Conservation (phyloP, 1,284 basidiomycete genomes). For the Pseudozyma sp. region DNA sequence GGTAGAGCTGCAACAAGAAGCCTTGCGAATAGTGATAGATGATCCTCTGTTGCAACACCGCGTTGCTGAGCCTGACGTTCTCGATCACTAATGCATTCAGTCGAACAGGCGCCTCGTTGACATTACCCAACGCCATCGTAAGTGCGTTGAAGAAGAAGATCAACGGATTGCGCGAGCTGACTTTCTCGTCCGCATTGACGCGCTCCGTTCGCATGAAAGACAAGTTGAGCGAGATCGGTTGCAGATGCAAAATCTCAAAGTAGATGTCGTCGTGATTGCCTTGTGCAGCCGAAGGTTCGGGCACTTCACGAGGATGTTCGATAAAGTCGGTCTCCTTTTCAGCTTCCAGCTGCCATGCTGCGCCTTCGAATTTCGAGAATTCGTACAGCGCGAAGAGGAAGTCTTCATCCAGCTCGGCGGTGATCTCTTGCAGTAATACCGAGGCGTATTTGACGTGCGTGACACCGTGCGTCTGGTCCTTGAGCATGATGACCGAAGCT, state of each 20-base stretch:
- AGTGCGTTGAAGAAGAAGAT: constrained; percentile 93
- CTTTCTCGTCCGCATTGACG: constrained; percentile 83
- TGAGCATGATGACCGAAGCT: constrained; percentile 86
- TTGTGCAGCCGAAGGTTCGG: constrained; percentile 79
- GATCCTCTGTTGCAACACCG: constrained; percentile 86
- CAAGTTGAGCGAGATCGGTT: constrained; percentile 89
- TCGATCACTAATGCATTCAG: constrained; percentile 95
- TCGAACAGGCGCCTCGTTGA: constrained; percentile 95
- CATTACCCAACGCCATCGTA: constrained; percentile 96
- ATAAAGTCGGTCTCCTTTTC: constrained; percentile 74
- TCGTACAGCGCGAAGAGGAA: constrained; percentile 93
- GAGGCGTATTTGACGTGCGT: constrained; percentile 97
- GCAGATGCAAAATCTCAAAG: constrained; percentile 96
- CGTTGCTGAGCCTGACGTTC: constrained; percentile 88
- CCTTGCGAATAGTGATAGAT: constrained; percentile 95
- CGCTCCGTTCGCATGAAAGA: constrained; percentile 98
- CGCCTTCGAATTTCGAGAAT: constrained; percentile 86
- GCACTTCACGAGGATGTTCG: constrained; percentile 79
- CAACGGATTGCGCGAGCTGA: constrained; percentile 78
- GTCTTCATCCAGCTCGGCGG: constrained; percentile 96
- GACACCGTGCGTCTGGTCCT: constrained; percentile 89
- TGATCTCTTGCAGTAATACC: constrained; percentile 91
- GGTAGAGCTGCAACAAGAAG: constrained; percentile 91
- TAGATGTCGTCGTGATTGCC: constrained; percentile 76
- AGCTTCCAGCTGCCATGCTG: constrained; percentile 47